Conservation (phyloP, 345 rosid species). For the Combretum micranthum region DNA sequence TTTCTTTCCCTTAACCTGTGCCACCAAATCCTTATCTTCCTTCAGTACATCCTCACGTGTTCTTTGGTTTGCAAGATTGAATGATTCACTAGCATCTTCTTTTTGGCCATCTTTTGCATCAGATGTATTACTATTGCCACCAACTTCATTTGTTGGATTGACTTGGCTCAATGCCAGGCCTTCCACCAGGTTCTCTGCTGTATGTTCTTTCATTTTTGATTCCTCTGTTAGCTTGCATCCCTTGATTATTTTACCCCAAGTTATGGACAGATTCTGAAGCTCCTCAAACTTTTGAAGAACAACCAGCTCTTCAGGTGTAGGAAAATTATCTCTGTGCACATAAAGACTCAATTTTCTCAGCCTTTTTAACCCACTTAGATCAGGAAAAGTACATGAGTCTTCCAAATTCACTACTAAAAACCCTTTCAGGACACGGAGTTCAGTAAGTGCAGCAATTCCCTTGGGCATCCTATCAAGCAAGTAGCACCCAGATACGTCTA, state of each 20-base stretch:
- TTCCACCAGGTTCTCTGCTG: conserved; percentile 13
- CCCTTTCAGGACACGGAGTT: conserved; percentile 56
- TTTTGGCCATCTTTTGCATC: background rate
- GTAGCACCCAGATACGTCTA: conserved; percentile 42
- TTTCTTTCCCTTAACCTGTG: too few relatives aligned
- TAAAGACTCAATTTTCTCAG: conserved; percentile 24
- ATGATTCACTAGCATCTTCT: background rate
- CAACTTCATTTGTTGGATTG: too few relatives aligned
- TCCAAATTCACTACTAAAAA: conserved; percentile 27
- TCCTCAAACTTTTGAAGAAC: too few relatives aligned
- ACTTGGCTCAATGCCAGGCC: background rate
- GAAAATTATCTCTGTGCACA: conserved; percentile 1
- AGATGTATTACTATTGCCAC: background rate
- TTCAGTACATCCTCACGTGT: too few relatives aligned
- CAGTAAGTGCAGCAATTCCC: conserved; percentile 20
- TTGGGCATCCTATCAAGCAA: conserved; percentile 44
- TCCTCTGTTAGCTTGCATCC: background rate
- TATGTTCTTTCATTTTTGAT: conserved; percentile 10
- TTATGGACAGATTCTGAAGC: too few relatives aligned
- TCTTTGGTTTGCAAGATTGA: too few relatives aligned
- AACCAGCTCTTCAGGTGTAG: conserved; percentile 7
- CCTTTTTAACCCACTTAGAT: conserved; percentile 4
- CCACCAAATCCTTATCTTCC: too few relatives aligned
- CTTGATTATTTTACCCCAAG: too few relatives aligned
- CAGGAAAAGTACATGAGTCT: conserved; percentile 14